A percentile compares a stretch with the other conserved stretches of the same genome.
Conservation (phyloP, 306 rosid species). For the Neltuma alba region DNA sequence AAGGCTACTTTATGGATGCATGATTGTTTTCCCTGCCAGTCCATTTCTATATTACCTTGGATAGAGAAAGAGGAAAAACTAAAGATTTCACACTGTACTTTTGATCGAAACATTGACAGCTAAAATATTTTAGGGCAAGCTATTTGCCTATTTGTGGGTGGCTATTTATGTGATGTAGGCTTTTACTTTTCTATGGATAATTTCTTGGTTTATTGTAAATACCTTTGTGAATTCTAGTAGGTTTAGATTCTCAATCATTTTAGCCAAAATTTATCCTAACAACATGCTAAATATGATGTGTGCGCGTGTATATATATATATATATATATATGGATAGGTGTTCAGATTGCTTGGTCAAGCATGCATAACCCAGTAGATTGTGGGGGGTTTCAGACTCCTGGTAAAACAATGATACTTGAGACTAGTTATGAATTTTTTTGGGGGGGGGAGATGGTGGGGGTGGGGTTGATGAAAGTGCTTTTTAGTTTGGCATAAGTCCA, state of each 20-base stretch:
- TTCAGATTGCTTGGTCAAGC: neutral
- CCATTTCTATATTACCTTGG: neutral
- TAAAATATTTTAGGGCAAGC: too few species aligned
- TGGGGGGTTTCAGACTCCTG: neutral
- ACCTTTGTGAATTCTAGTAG: neutral
- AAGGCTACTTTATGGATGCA: neutral
- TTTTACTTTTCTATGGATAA: too few species aligned
- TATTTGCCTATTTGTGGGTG: too few species aligned
- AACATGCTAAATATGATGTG: too few species aligned
- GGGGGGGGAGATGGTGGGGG: too few species aligned
- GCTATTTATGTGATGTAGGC: too few species aligned
- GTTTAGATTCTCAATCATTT: neutral
- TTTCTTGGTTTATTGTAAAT: too few species aligned
- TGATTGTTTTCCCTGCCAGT: neutral
- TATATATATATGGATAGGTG: too few species aligned
- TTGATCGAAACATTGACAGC: too few species aligned
- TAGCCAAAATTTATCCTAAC: neutral
- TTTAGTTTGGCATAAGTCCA: neutral
- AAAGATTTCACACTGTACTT: too few species aligned
- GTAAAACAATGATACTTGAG: neutral
- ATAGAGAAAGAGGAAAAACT: too few species aligned
- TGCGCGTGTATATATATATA: too few species aligned
- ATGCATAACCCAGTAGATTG: neutral
- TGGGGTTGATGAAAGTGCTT: neutral
- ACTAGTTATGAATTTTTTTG: neutral